phyloP scores from a whole-genome alignment of 2,329 filamentous ascomycete genomes.

The Alternaria gansuensis region DNA sequence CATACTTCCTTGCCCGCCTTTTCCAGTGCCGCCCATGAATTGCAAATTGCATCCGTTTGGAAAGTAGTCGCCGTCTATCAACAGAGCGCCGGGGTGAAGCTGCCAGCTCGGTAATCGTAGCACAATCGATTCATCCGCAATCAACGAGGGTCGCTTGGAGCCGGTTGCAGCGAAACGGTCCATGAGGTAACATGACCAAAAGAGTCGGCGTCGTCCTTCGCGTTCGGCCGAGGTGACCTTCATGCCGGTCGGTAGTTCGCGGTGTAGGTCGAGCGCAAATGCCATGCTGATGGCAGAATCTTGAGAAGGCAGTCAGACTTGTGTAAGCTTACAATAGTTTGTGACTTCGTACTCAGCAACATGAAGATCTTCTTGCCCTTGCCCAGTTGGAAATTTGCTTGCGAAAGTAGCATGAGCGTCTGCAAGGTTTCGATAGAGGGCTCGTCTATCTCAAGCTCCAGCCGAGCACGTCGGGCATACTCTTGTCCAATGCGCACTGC shows the following conservation, averaged over 20 bases:
- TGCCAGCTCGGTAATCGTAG: slow-evolving; percentile 80
- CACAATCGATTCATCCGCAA: slow-evolving; percentile 78
- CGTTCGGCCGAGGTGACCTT: slow-evolving; percentile 73
- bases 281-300: slow-evolving; percentile 83
- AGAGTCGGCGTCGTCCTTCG: slow-evolving; percentile 79
- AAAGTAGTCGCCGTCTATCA: slow-evolving; percentile 81
- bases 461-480: slow-evolving; percentile 73
- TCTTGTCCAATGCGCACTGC: slow-evolving; percentile 75
- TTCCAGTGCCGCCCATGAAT: slow-evolving; percentile 72
- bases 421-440: slow-evolving; percentile 82
- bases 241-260: slow-evolving; percentile 72
- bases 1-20: slow-evolving; percentile 76
- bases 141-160: slow-evolving; percentile 81
- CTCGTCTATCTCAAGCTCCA: slow-evolving; percentile 79
- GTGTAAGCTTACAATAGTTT: neutral
- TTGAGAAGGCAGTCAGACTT: slow-evolving; percentile 50
- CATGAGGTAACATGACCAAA: slow-evolving; percentile 89
- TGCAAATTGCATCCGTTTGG: slow-evolving; percentile 80
- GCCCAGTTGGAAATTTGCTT: slow-evolving; percentile 78
- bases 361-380: slow-evolving; percentile 88
- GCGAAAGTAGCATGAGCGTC: slow-evolving; percentile 75
- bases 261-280: slow-evolving; percentile 80
- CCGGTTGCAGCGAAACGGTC: slow-evolving; percentile 85
- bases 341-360: slow-evolving; percentile 71
- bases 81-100: slow-evolving; percentile 66